Percentiles rank a stretch among this genome's conserved stretches.
Evolutionary conservation across 176 grass and related monocot genomes (phyloP).

Genomic region (bread wheat (Triticum aestivum)): IWGSC_CS_RefSeq_v2.1 NC_057798.1:209457191-209457690

Average conservation of each 20-base stretch:
- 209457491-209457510: no score
- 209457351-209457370: slow-evolving; percentile 18
- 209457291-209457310: slow-evolving; percentile 68
- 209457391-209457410: not conserved
- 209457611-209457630: no score
- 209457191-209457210: slow-evolving; percentile 40
- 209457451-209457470: not conserved
- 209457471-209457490: not conserved
- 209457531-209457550: no score
- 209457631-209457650: no score
- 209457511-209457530: no score
- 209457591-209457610: no score
- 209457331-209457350: slow-evolving; percentile 75
- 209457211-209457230: slow-evolving; percentile 45
- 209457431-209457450: not conserved
- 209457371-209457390: not conserved
- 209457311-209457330: slow-evolving; percentile 73
- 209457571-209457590: no score
- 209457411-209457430: not conserved
- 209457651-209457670: no score
- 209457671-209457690: no score
- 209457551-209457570: no score
- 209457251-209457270: slow-evolving; percentile 81
- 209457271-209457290: slow-evolving; percentile 73
- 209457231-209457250: slow-evolving; percentile 76